Conservation (phyloP, 208 protist genomes). For the Naegleria fowleri region DNA sequence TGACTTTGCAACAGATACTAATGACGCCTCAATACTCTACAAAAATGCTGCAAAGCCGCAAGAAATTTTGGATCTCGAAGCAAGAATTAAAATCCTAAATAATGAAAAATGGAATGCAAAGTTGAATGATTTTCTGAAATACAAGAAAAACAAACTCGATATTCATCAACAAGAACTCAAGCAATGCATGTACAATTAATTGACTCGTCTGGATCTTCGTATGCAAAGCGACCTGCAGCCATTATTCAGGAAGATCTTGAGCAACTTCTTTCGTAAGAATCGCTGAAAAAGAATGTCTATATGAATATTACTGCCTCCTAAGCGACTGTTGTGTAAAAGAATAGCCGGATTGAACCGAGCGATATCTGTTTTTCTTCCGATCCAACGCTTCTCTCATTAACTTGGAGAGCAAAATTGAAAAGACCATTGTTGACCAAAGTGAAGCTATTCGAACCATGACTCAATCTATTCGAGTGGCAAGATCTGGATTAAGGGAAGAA, state of each 20-base stretch:
- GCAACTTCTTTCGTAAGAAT: too few species aligned
- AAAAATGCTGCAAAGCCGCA: too few species aligned
- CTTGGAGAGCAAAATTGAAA: conserved; percentile 50
- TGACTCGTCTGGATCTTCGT: not conserved
- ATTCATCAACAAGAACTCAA: not conserved
- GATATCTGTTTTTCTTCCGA: not conserved
- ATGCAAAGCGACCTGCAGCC: not conserved
- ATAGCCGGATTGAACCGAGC: not conserved
- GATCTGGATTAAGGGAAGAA: conserved; percentile 77
- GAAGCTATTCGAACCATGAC: conserved; percentile 87
- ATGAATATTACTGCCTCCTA: not conserved
- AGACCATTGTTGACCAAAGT: conserved; percentile 88
- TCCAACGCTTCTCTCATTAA: not conserved
- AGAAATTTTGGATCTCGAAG: not conserved
- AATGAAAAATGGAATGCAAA: not conserved
- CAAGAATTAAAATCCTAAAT: not conserved
- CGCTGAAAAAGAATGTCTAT: not conserved
- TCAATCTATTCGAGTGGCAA: conserved; percentile 87
- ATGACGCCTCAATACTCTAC: too few species aligned
- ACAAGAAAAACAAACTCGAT: not conserved
- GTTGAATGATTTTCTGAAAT: not conserved
- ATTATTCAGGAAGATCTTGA: not conserved
- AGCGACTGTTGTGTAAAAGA: not conserved
- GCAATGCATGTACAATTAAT: not conserved
- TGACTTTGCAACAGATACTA: too few species aligned